These are phyloP conservation scores for Ganoderma boninense DNA, from an alignment of 1,284 basidiomycete species.

Conservation along the genomic window DNA sequence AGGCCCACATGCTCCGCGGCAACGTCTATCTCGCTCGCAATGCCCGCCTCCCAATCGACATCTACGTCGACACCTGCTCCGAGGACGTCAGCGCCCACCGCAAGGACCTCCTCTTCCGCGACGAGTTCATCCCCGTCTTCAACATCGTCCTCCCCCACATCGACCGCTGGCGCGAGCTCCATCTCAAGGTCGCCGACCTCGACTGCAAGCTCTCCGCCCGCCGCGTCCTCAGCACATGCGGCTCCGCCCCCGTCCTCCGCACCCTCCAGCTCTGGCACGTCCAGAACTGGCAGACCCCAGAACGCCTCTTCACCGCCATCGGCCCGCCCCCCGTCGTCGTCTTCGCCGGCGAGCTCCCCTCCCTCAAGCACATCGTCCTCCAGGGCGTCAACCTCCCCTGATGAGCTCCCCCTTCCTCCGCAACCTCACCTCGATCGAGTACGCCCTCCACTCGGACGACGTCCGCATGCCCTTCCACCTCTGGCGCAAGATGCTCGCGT, in stretches of 20 bases:
- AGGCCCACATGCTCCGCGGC: constrained; percentile 56
- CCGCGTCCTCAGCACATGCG: constrained; percentile 55
- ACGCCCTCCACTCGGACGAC: constrained; percentile 65
- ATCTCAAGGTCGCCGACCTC: constrained; percentile 65
- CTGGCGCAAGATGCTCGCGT: constrained; percentile 60
- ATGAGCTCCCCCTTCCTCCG: constrained; percentile 58
- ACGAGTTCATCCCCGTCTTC: constrained; percentile 55
- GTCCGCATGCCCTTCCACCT: constrained; percentile 60
- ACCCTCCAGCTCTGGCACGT: constrained; percentile 71
- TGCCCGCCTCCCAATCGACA: constrained; percentile 52
- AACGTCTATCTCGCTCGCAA: constrained; percentile 53
- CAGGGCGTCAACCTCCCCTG: constrained; percentile 72
- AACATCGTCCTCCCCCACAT: constrained; percentile 57
- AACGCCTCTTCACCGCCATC: constrained; percentile 55
- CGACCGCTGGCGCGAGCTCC: constrained; percentile 60
- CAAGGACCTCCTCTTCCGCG: constrained; percentile 55
- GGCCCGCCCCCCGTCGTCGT: constrained; percentile 63
- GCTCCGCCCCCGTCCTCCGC: constrained; percentile 58
- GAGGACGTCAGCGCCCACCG: constrained; percentile 51
- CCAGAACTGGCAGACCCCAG: constrained; percentile 59
- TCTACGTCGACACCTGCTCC: constrained; percentile 64
- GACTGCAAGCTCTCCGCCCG: constrained; percentile 61
- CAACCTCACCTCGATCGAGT: constrained; percentile 57
- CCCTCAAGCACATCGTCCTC: constrained; percentile 60
- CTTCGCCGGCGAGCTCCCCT: constrained; percentile 58